phyloP scores from a whole-genome alignment of 2,329 filamentous ascomycete genomes.

The Penicillium italicum region DNA sequence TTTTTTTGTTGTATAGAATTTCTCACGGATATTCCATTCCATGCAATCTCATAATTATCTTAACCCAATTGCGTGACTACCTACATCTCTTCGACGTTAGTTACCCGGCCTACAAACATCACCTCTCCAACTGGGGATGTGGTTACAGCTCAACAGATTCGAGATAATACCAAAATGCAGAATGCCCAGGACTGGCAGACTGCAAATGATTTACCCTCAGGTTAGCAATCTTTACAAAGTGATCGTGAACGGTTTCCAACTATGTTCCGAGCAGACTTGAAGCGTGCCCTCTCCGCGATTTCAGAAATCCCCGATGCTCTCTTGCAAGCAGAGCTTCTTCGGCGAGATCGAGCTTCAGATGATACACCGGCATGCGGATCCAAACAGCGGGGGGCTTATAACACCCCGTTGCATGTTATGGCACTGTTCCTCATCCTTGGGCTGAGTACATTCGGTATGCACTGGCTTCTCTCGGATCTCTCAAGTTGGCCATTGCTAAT shows the following conservation, averaged over 20 bases:
- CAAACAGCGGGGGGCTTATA: slow-evolving; percentile 49
- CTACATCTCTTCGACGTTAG: not conserved
- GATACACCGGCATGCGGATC: slow-evolving; percentile 37
- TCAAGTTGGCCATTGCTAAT: slow-evolving; percentile 6
- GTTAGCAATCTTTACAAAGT: slow-evolving; percentile 5
- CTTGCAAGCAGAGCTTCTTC: slow-evolving; percentile 33
- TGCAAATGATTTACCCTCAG: slow-evolving; percentile 12
- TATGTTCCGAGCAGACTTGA: slow-evolving; percentile 15
- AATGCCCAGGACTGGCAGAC: slow-evolving; percentile 16
- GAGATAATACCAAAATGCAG: slow-evolving; percentile 19
- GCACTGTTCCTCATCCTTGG: slow-evolving; percentile 64
- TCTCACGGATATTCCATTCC: not conserved
- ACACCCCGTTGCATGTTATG: slow-evolving; percentile 64
- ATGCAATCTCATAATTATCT: not conserved
- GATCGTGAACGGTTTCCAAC: not conserved
- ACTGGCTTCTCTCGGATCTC: not conserved
- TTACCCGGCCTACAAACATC: not conserved
- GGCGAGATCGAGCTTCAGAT: slow-evolving; percentile 22
- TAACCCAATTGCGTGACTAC: not conserved
- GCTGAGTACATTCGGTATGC: slow-evolving; percentile 46
- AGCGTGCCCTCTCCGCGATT: slow-evolving; percentile 22
- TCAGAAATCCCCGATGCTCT: slow-evolving; percentile 33
- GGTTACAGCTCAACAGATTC: slow-evolving; percentile 5
- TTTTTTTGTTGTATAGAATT: not conserved
- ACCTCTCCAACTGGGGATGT: slow-evolving; percentile 13